phyloP scores from a whole-genome alignment of 2,329 filamentous ascomycete genomes.

The Aspergillus sp. region DNA sequence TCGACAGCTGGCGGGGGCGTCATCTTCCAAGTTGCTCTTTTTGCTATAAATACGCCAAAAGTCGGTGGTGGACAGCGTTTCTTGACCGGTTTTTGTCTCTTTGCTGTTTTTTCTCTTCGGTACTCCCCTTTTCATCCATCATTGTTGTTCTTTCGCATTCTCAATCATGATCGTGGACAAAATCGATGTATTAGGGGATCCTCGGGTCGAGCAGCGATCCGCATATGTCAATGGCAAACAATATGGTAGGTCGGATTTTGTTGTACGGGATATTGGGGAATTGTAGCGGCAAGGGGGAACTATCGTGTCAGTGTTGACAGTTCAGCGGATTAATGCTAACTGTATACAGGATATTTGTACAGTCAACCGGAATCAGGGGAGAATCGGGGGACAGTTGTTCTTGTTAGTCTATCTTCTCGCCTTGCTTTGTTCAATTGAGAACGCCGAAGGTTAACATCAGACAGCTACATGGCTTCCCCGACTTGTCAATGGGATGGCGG shows the following conservation, averaged over 20 bases:
- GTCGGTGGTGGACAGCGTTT: background rate
- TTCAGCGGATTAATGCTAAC: background rate
- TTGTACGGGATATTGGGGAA: background rate
- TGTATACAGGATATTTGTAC: constrained; percentile 44
- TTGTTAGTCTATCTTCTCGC: constrained; percentile 32
- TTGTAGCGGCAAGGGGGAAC: background rate
- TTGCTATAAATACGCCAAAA: constrained; percentile 6
- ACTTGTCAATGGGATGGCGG: constrained; percentile 78
- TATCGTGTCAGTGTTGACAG: no score
- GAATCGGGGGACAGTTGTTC: constrained; percentile 48
- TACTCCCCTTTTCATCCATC: background rate
- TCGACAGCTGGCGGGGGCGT: constrained; percentile 9
- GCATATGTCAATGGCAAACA: constrained; percentile 60
- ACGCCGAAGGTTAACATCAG: background rate
- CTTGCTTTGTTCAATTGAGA: background rate
- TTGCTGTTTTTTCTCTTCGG: background rate
- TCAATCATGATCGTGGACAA: constrained; percentile 52
- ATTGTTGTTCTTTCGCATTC: background rate
- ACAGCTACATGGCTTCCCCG: constrained; percentile 72
- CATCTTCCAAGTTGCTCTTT: constrained; percentile 5
- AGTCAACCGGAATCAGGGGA: constrained; percentile 38
- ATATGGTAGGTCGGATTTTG: constrained; percentile 47
- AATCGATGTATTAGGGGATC: constrained; percentile 56
- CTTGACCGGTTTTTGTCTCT: background rate
- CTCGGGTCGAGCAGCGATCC: constrained; percentile 58